Evolutionary conservation across 1,284 basidiomycete genomes (phyloP), one percentile per base, ranked within the genome.

Genomic region (Vanrija pseudolonga): DNA sequence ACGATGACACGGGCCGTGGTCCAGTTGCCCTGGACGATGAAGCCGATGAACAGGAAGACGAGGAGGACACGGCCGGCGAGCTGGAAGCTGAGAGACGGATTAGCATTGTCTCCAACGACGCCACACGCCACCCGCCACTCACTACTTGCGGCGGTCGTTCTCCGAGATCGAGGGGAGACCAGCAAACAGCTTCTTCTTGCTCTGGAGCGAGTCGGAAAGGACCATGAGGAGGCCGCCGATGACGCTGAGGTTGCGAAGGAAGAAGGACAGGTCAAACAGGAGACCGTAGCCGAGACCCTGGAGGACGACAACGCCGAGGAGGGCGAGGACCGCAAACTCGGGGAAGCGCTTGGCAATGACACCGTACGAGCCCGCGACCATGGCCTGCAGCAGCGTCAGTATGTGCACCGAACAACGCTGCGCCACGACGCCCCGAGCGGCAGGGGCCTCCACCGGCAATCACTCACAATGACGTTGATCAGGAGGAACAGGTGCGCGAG

Each of bases 41-140:
- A 98, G 2, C 96, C 96, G 66, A 99, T 81, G 84, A 99, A 99
- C 46, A 99, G 85, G 86, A 99, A 98, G 76, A 99, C 97, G 68
- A 99, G 86, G 60, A 99, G 84, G 55, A 98, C 86, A 57, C 96
- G 92, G 50, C 95, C 96, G 0, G 94, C 90, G 48, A 99, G 87
- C 71, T 98, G 87, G 85, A 96, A 94, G 78, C 90, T 93, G 66
- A 4, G 32, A 4, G n/a, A 6, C 11, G 24, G 2, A 45, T 42
- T 23, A 45, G 43, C n/a, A n/a, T 3, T 24, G 22, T 8, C 18
- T 15, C 6, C 8, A 17, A 11, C 20, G 18, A 7, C 8, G 9
- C 20, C 39, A n/a, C 32, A 45, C 37, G 26, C 36, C 19, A 14
- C 14, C n/a, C n/a, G 5, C n/a, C 15, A 82, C 88, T 63, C 61